A percentile compares a stretch with the other conserved stretches of the same genome.
Evolutionary conservation across 2,329 filamentous ascomycete species (phyloP).

Genomic region (Beauveria rudraprayagi): DNA sequence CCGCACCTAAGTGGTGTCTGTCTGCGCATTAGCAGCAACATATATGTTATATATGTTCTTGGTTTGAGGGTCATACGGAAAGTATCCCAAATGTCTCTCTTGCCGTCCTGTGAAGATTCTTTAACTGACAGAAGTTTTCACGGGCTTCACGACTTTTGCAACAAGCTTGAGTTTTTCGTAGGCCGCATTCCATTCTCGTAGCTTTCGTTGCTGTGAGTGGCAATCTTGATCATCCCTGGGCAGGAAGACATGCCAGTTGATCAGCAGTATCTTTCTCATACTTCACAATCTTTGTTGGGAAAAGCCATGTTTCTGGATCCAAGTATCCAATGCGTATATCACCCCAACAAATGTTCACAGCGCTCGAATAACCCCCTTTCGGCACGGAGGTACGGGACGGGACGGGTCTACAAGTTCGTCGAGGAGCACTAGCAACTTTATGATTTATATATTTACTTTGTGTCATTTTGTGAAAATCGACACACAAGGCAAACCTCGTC

Average conservation of each 20-base stretch:
- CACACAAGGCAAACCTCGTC: too few relatives aligned
- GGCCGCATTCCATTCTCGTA: conserved; percentile 4
- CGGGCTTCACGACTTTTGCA: background rate
- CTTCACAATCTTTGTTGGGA: background rate
- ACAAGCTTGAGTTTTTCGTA: conserved; percentile 6
- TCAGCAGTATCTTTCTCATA: conserved; percentile 5
- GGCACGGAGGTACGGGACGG: background rate
- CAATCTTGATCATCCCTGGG: background rate
- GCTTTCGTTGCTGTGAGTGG: background rate
- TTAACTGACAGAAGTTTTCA: background rate
- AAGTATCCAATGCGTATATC: conserved; percentile 11
- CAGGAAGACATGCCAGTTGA: conserved; percentile 3
- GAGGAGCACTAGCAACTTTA: background rate
- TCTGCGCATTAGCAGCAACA: background rate
- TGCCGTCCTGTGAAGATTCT: background rate
- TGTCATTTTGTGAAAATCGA: too few relatives aligned
- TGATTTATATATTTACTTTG: too few relatives aligned
- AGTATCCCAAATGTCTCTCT: conserved; percentile 1
- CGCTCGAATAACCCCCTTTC: conserved; percentile 2
- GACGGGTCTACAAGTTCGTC: background rate
- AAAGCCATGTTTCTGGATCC: conserved; percentile 12
- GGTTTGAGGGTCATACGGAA: background rate
- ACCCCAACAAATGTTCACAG: conserved; percentile 10
- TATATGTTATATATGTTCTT: background rate
- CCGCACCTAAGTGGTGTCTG: conserved; percentile 1